Base-by-base conservation (phyloP, 495 filamentous ascomycete species). In the Ramalina peruviana region DNA sequence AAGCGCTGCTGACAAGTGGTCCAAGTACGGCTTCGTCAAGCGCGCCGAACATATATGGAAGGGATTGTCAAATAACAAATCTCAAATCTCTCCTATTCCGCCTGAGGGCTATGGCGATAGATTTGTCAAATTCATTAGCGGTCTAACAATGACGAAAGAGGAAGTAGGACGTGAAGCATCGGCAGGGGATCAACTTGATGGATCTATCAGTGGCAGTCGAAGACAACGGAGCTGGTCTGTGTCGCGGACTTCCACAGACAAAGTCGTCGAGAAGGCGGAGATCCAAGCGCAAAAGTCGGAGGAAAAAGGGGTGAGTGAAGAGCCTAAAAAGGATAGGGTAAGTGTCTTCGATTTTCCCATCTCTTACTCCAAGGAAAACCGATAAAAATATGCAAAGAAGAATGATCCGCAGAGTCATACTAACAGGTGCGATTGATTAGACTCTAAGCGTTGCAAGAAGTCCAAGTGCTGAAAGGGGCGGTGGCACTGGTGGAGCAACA, bases 1-100 rank as follows among this genome's bases (percentile, higher is more conserved):
- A 9, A 21, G 36, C 16, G 23, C 26, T 43, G 20, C 52, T 46
- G 26, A 47, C 20, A 37, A 33, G 46, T 12, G 45, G 66, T 73
- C 62, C 73, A 50, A 90, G 84, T 95, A 94, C 61, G 86, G 83
- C 48, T 79, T 84, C 42, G 71, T 90, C 62, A 98, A 97, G 65
- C 84, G 85, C 52, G 70, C 85, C 11, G 89, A 96, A 64, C 77
- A 94, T 63, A 89, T 95, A 65, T 85, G 86, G 81, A 95, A 97
- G 67, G 89, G 93, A 27, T 71, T 96, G 40, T 85, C 81, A 7
- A 72, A 80, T 58, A 79, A 87, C 59, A 81, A 86, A 54, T 75
- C 73, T 21, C 82, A 94, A 55, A 95, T 99, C 38, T 96, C 89
- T 3, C 87, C 93, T 1, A 82, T 96, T n/a, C 85, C 90, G 0